A percentile compares a stretch with the other conserved stretches of the same genome.
phyloP scores from a whole-genome alignment of 2,329 filamentous ascomycete genomes.

The Huntiella moniliformis region DNA sequence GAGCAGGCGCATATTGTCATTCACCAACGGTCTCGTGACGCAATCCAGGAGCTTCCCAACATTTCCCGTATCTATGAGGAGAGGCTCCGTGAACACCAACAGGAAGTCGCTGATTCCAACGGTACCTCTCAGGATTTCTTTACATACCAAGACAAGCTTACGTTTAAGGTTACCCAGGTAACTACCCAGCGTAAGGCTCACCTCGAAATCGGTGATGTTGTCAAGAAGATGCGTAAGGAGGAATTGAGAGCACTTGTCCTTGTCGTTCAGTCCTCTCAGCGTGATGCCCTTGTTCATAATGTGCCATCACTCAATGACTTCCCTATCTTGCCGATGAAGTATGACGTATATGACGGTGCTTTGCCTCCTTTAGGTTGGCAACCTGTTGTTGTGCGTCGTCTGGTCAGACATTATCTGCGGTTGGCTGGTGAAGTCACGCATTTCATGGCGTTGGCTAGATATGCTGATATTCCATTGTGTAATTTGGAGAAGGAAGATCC shows the following conservation, averaged over 20 bases:
- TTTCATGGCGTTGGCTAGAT: constrained; percentile 68
- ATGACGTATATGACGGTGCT: constrained; percentile 68
- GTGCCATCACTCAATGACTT: constrained; percentile 70
- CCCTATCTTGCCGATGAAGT: constrained; percentile 62
- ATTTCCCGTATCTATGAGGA: constrained; percentile 77
- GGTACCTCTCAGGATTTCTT: constrained; percentile 55
- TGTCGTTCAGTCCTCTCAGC: constrained; percentile 79
- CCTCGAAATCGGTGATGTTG: constrained; percentile 66
- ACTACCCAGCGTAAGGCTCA: constrained; percentile 79
- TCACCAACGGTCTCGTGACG: constrained; percentile 64
- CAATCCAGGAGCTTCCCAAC: constrained; percentile 68
- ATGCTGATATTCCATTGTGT: constrained; percentile 86
- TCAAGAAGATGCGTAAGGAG: constrained; percentile 81
- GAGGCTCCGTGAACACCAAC: constrained; percentile 43
- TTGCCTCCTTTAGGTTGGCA: constrained; percentile 91
- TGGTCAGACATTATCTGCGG: constrained; percentile 79
- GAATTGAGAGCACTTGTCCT: constrained; percentile 65
- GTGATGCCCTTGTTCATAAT: constrained; percentile 63
- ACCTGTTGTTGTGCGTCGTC: constrained; percentile 62
- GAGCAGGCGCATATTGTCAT: constrained; percentile 72
- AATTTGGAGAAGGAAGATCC: constrained; percentile 92
- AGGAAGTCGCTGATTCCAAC: constrained; percentile 47
- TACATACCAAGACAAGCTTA: constrained; percentile 67
- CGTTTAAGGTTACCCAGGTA: constrained; percentile 73
- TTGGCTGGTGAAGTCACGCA: constrained; percentile 87